phyloP scores from a whole-genome alignment of 1,139 yeast species.

The Saccharomycopsis phalli region DNA sequence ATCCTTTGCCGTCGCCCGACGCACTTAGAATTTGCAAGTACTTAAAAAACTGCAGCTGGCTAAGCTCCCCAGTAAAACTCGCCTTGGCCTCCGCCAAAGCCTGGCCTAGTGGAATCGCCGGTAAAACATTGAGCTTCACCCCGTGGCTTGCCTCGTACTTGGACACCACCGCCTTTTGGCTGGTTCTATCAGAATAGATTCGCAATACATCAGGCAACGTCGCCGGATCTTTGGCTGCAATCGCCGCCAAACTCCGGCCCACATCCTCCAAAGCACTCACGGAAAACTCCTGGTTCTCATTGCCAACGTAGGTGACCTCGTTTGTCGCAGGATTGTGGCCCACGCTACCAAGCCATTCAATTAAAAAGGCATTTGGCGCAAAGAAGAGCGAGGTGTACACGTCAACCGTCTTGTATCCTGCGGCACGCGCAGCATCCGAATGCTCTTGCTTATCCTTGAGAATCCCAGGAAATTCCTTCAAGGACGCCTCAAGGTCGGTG shows the following conservation, averaged over 20 bases:
- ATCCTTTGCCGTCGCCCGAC: conserved; percentile 36
- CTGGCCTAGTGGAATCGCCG: conserved; percentile 28
- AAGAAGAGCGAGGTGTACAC: conserved; percentile 39
- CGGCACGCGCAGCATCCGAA: conserved; percentile 32
- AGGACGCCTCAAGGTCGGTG: conserved; percentile 30
- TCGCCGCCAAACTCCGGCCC: conserved; percentile 39
- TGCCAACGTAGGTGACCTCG: conserved; percentile 36
- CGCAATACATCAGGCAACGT: conserved; percentile 39
- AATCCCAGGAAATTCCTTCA: conserved; percentile 30
- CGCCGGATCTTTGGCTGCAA: conserved; percentile 27
- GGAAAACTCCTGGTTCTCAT: conserved; percentile 30
- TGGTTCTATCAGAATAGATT: conserved; percentile 35
- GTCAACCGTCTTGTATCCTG: conserved; percentile 46
- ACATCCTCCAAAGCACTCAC: conserved; percentile 37
- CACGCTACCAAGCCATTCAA: conserved; percentile 30
- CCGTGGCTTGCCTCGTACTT: conserved; percentile 36
- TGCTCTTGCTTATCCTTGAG: conserved; percentile 34
- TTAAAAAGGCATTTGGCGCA: conserved; percentile 32
- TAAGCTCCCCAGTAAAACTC: conserved; percentile 29
- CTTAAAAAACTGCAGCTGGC: conserved; percentile 26
- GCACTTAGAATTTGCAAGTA: conserved; percentile 31
- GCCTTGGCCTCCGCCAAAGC: conserved; percentile 29
- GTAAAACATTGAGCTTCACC: conserved; percentile 29
- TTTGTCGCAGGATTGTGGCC: conserved; percentile 31
- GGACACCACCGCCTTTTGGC: conserved; percentile 34